Evolutionary conservation across 1,139 yeast genomes (phyloP), one percentile per base, ranked within the genome.

Genomic region (Lodderomyces jiufengensis): DNA sequence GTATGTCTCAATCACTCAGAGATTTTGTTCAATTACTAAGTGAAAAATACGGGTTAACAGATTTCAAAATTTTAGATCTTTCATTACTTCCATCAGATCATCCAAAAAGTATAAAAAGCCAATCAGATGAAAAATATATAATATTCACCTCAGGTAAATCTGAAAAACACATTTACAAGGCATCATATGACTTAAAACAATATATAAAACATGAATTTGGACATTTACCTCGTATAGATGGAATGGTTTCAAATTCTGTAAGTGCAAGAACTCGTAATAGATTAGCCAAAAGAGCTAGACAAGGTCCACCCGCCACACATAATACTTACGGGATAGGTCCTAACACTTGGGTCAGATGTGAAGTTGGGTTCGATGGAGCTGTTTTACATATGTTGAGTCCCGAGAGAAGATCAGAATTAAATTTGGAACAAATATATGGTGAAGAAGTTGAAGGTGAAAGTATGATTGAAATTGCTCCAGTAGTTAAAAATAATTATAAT

Each of bases 271-370:
- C 75, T 34, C 77, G 79, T 44, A 74, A 86, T 41, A 67, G 95
- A 45, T 62, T 84, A 53, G 70, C 73, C 30, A 73, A 70, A 53
- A 68, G 76, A 57, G 81, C 78, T 27, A 66, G 72, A 47, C 74
- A 67, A 54, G 70, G 76, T 2, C 78, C 78, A 7, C 57, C 69
- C 20, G 73, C 79, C 12, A 72, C 82, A 3, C 77, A 76, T 44
- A 76, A 74, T 41, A 65, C 63, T 34, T 79, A 74, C 50, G 85
- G 85, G 2, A 65, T 68, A 11, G 51, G 68, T 2, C 69, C 81
- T 7, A 84, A 83, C 46, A 72, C 81, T 23, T 90, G 97, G 97
- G 78, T 86, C 16, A 78, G 86, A 73, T 67, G 88, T 37, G 87
- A 85, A 47, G 73, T 86, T 27, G 67, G 70, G 23, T 59, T 76